Evolutionary conservation across 1,284 basidiomycete species (phyloP), one percentile per base, ranked within the genome.

Genomic region (Trametes polyzona): DNA sequence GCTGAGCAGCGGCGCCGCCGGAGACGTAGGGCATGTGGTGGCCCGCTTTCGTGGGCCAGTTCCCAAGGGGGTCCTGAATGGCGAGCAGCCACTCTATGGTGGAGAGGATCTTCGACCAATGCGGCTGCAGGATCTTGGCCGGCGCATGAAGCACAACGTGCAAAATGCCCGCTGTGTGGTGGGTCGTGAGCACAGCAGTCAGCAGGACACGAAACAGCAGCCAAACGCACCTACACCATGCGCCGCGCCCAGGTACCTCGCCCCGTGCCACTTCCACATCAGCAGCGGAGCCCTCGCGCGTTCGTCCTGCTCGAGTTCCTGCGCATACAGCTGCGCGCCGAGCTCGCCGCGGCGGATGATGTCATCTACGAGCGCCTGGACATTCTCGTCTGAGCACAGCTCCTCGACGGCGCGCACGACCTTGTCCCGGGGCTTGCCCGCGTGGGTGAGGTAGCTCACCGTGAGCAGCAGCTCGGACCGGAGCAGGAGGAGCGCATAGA

Each of bases 241-340:
- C 5, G 81, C 82, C 11, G 71, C 81, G 46, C 83, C 83, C 2
- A 84, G 68, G 62, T 84, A 84, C 21, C 77, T 71, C 63, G 78
- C 82, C 16, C 74, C 72, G 61, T 82, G 78, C 83, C 83, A 84
- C 9, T 69, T 72, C 83, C 83, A 84, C 81, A 83, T 83, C 29
- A 84, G 71, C 5, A 79, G 75, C 0, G 78, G 74, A 3, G 61
- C 55, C 33, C 19, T 52, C 40, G 27, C 50, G 21, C 59, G 19
- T 24, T 64, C 32, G 55, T 65, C 27, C 57, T 44, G 58, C 51
- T 65, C 58, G 2, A 69, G 56, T 29, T 69, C 63, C 33, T 60
- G 57, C 10, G 32, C 33, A 41, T 79, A 79, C 19, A 60, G 55
- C 46, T 58, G 62, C 2, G 79, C 77, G 2, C 82, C 82, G 26